A percentile compares a stretch with the other conserved stretches of the same genome.
phyloP scores from a whole-genome alignment of 2,329 filamentous ascomycete species.

The Mycosphaerella arachidis region DNA sequence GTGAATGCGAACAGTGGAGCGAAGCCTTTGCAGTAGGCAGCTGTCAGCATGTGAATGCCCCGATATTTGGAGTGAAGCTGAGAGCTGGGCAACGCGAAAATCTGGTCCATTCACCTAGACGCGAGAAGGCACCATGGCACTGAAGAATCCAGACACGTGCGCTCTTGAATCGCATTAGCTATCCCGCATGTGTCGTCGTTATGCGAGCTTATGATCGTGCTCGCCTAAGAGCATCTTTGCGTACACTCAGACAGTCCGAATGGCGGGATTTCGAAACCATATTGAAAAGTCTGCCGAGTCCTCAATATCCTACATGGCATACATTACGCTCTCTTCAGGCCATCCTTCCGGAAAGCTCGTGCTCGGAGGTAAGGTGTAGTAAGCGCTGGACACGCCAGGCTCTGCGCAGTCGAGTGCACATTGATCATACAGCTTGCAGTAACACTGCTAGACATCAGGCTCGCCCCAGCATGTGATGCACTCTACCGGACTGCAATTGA shows the following conservation, averaged over 20 bases:
- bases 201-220: background rate
- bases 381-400: constrained; percentile 49
- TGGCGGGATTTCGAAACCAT: background rate
- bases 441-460: constrained; percentile 57
- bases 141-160: background rate
- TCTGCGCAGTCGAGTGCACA: constrained; percentile 47
- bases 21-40: background rate
- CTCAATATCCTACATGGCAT: background rate
- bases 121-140: background rate
- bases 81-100: background rate
- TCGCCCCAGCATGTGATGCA: no score
- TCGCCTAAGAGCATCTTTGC: no score
- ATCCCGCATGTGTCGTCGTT: background rate
- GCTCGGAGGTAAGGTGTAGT: constrained; percentile 57
- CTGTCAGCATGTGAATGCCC: background rate
- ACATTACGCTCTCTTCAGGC: constrained; percentile 44
- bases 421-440: constrained; percentile 62
- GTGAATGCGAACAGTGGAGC: background rate
- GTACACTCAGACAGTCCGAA: background rate
- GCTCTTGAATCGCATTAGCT: background rate
- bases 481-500: no score
- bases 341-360: constrained; percentile 58
- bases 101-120: background rate
- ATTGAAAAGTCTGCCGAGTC: background rate
- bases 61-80: background rate